Evolutionary conservation across 1,284 basidiomycete genomes (phyloP).

Genomic region (Marasmius oreades): DNA sequence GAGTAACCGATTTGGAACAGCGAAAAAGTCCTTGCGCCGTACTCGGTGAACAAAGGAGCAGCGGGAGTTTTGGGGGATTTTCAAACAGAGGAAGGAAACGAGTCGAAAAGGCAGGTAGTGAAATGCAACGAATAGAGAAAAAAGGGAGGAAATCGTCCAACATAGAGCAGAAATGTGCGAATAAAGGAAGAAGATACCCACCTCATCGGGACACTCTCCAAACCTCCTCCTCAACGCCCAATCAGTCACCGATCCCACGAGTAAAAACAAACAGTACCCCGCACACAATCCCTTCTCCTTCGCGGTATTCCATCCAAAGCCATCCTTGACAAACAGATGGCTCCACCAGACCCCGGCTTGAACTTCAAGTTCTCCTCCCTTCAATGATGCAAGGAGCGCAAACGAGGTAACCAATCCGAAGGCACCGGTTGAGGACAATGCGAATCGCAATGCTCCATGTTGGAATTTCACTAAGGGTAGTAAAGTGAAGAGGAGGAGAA

Average conservation of each 20-base stretch:
- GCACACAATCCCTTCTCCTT: conserved; percentile 58
- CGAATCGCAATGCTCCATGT: conserved; percentile 45
- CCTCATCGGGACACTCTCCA: conserved; percentile 69
- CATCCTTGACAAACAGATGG: conserved; percentile 48
- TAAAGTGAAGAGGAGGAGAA: conserved; percentile 39
- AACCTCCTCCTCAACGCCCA: conserved; percentile 52
- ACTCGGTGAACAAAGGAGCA: neutral
- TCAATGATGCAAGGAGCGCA: conserved; percentile 47
- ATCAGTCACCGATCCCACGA: conserved; percentile 44
- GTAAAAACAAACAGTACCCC: conserved; percentile 50
- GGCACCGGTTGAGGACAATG: conserved; percentile 50
- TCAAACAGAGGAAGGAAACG: no score
- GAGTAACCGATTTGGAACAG: no score
- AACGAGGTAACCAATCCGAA: conserved; percentile 54
- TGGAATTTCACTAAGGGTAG: conserved; percentile 43
- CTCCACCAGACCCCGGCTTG: conserved; percentile 39
- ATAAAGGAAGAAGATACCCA: conserved; percentile 23
- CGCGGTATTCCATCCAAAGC: conserved; percentile 46
- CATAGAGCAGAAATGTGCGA: neutral
- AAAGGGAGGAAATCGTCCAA: neutral
- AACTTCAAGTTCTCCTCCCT: conserved; percentile 48
- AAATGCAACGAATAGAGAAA: no score
- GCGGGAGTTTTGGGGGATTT: no score
- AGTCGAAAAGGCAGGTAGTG: no score
- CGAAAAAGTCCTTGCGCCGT: no score